Conservation (phyloP, 306 rosid species). For the Lathyrus tuberosus region DNA sequence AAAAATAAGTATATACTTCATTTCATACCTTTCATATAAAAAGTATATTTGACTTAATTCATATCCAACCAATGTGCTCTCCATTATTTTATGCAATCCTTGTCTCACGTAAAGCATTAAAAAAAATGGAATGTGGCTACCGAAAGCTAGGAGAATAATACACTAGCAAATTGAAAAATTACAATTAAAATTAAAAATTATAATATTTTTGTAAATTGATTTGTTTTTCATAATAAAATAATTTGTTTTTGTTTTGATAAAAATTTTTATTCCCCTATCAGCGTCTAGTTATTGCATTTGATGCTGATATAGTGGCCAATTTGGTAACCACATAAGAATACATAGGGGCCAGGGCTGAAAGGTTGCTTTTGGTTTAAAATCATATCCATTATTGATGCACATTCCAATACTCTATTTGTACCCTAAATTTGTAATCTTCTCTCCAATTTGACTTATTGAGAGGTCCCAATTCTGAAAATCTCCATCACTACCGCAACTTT, state of each 20-base stretch:
- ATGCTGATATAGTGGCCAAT: slow-evolving; percentile 45
- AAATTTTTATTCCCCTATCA: slow-evolving; percentile 15
- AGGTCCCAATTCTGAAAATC: background rate
- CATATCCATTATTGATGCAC: slow-evolving; percentile 33
- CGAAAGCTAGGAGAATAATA: slow-evolving; percentile 25
- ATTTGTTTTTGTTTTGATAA: slow-evolving; percentile 18
- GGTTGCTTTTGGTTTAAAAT: slow-evolving; percentile 26
- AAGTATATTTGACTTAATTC: slow-evolving; percentile 39
- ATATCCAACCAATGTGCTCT: slow-evolving; percentile 40
- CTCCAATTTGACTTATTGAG: background rate
- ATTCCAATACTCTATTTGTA: slow-evolving; percentile 26
- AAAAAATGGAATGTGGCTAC: slow-evolving; percentile 28
- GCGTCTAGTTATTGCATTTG: slow-evolving; percentile 62
- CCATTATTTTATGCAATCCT: slow-evolving; percentile 33
- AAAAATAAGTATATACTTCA: slow-evolving; percentile 10
- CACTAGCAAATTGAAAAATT: background rate
- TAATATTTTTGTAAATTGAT: background rate
- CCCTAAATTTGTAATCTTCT: slow-evolving; percentile 35
- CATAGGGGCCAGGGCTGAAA: slow-evolving; percentile 3
- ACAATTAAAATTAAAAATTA: no score
- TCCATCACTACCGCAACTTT: background rate
- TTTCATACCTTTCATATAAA: background rate
- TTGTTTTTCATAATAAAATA: background rate
- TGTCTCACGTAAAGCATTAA: slow-evolving; percentile 22
- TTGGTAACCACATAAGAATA: slow-evolving; percentile 29